These are phyloP conservation scores for Musa balbisiana DNA, from an alignment of 202 grass and related monocot genomes.

Conservation along the genomic window DNA sequence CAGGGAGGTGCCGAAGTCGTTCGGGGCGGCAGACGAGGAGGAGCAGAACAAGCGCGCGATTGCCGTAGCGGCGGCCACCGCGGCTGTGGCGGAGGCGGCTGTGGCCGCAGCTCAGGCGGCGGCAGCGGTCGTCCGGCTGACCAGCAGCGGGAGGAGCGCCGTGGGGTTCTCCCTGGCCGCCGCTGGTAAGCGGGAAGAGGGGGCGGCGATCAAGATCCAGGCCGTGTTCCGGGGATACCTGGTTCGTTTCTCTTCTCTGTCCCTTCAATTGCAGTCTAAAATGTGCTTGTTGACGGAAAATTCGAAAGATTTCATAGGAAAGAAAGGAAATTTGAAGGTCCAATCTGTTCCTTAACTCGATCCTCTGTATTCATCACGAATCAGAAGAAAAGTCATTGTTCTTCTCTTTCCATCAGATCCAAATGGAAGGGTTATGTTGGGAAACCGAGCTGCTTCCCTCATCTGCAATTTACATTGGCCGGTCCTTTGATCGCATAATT, in stretches of 20 bases:
- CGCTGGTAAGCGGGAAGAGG: slow-evolving; percentile 5
- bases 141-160: slow-evolving; percentile 6
- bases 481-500: not conserved
- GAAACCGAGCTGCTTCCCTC: not conserved
- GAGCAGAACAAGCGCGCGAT: slow-evolving; percentile 13
- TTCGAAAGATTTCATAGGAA: not conserved
- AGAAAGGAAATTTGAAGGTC: not conserved
- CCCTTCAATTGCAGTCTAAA: not conserved
- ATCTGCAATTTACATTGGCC: not conserved
- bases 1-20: not conserved
- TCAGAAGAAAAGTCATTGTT: too few relatives aligned
- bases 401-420: too few relatives aligned
- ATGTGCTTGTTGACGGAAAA: too few relatives aligned
- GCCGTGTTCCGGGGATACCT: slow-evolving; percentile 8
- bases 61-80: slow-evolving; percentile 8
- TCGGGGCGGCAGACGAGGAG: slow-evolving; percentile 1
- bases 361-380: not conserved
- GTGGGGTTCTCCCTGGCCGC: not conserved
- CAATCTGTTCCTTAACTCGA: not conserved
- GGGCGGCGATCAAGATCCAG: slow-evolving; percentile 16
- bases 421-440: not conserved
- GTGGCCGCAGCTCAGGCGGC: slow-evolving; percentile 15
- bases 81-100: slow-evolving; percentile 16
- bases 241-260: not conserved
- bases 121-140: slow-evolving; percentile 10